These are phyloP conservation scores for Beauveria sp. DNA, from an alignment of 2,329 filamentous ascomycete genomes.

Conservation along the genomic window DNA sequence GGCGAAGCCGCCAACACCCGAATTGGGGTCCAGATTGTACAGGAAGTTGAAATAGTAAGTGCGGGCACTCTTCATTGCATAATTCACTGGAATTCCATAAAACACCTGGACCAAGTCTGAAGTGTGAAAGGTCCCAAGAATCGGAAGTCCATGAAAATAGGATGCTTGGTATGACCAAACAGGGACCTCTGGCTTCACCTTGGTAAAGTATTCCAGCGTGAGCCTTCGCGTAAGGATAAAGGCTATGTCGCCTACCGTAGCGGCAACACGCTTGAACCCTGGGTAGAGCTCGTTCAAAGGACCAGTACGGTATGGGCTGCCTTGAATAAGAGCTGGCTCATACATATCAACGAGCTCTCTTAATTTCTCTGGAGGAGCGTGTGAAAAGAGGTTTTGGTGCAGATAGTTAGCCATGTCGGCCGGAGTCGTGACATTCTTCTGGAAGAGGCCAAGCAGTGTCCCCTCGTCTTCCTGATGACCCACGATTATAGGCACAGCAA, in stretches of 20 bases:
- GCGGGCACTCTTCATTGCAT: constrained; percentile 48
- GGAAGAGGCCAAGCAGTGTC: constrained; percentile 64
- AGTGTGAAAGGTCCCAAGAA: constrained; percentile 70
- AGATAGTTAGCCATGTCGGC: constrained; percentile 56
- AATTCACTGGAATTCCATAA: constrained; percentile 54
- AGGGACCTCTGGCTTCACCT: constrained; percentile 49
- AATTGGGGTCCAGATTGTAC: constrained; percentile 62
- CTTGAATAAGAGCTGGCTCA: constrained; percentile 39
- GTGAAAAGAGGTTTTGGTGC: constrained; percentile 48
- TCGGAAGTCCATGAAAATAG: constrained; percentile 62
- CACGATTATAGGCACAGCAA: constrained; percentile 45
- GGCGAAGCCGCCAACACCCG: constrained; percentile 29
- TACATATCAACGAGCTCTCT: constrained; percentile 55
- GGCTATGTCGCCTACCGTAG: constrained; percentile 65
- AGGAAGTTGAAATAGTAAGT: constrained; percentile 72
- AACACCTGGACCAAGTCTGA: constrained; percentile 65
- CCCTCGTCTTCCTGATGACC: constrained; percentile 77
- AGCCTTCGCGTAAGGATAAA: constrained; percentile 65
- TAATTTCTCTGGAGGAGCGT: constrained; percentile 44
- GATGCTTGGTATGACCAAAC: constrained; percentile 69
- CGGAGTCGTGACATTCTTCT: constrained; percentile 58
- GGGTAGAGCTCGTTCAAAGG: constrained; percentile 64
- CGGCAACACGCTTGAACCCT: constrained; percentile 68
- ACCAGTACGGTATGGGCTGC: constrained; percentile 59
- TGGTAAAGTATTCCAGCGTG: constrained; percentile 44